Percentiles rank a stretch among this genome's conserved stretches.
phyloP scores from a whole-genome alignment of 805 yeast genomes.

The Nakazawaea holstii region DNA sequence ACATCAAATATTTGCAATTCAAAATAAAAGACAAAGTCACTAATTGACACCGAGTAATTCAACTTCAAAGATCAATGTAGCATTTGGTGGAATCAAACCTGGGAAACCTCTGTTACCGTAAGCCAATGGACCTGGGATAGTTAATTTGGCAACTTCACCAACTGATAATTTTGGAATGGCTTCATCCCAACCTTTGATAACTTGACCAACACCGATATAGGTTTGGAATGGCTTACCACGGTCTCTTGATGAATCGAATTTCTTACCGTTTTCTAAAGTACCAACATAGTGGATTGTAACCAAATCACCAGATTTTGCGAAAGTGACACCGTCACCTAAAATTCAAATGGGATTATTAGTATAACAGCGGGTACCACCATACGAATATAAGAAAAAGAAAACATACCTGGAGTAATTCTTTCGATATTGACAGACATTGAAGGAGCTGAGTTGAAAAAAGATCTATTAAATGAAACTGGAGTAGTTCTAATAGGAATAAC shows the following conservation, averaged over 20 bases:
- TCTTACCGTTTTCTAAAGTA: constrained; percentile 90
- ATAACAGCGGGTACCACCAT: no score
- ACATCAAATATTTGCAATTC: background rate
- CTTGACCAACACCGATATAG: constrained; percentile 92
- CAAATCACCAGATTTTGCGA: constrained; percentile 81
- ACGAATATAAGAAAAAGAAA: no score
- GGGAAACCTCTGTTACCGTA: constrained; percentile 96
- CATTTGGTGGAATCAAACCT: constrained; percentile 93
- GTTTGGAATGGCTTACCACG: constrained; percentile 95
- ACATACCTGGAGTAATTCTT: constrained; percentile 16
- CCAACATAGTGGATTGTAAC: constrained; percentile 96
- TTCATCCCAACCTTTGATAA: constrained; percentile 94
- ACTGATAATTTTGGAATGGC: constrained; percentile 89
- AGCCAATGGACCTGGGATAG: constrained; percentile 90
- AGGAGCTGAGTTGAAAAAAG: constrained; percentile 10
- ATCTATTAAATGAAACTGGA: constrained; percentile 3
- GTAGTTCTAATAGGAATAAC: background rate
- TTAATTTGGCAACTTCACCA: constrained; percentile 89
- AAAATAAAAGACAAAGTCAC: background rate
- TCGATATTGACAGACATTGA: constrained; percentile 13
- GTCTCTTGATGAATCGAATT: constrained; percentile 92
- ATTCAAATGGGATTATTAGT: background rate
- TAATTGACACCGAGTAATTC: constrained; percentile 59
- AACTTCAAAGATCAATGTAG: constrained; percentile 84
- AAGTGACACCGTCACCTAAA: constrained; percentile 78